Conservation (phyloP, 495 filamentous ascomycete species). For the Trichoderma reesei region DNA sequence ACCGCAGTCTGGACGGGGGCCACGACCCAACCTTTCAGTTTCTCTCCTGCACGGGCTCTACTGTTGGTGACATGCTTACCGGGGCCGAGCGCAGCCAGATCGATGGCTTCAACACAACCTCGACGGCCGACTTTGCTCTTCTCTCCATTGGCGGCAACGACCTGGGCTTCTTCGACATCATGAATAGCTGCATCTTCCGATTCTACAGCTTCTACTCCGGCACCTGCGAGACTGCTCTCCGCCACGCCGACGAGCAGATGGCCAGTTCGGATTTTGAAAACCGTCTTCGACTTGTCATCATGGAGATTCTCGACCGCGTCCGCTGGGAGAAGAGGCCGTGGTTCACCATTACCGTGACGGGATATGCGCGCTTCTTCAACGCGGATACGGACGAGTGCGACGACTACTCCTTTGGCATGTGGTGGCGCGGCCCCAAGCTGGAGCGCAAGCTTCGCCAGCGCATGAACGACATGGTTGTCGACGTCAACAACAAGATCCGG, state of each 20-base stretch:
- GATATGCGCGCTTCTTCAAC: slow-evolving; percentile 42
- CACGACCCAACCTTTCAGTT: slow-evolving; percentile 24
- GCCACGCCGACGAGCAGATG: slow-evolving; percentile 19
- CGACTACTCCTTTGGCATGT: slow-evolving; percentile 27
- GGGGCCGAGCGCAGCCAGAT: slow-evolving; percentile 25
- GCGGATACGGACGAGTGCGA: slow-evolving; percentile 34
- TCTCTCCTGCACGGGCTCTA: slow-evolving; percentile 32
- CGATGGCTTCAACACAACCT: slow-evolving; percentile 24
- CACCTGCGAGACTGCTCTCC: slow-evolving; percentile 30
- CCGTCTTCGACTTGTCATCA: slow-evolving; percentile 25
- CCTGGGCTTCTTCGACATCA: slow-evolving; percentile 38
- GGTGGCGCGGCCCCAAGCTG: slow-evolving; percentile 28
- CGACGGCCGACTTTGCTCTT: slow-evolving; percentile 27
- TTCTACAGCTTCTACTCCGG: slow-evolving; percentile 36
- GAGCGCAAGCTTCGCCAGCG: slow-evolving; percentile 21
- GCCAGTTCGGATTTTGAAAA: slow-evolving; percentile 24
- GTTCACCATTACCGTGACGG: slow-evolving; percentile 33
- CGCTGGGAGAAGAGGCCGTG: slow-evolving; percentile 27
- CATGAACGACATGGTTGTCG: slow-evolving; percentile 31
- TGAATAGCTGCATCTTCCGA: slow-evolving; percentile 39
- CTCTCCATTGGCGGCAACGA: slow-evolving; percentile 41
- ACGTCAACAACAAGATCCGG: slow-evolving; percentile 27
- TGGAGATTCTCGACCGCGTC: slow-evolving; percentile 30
- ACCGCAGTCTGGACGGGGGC: slow-evolving; percentile 4
- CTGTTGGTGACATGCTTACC: slow-evolving; percentile 24